A percentile compares a stretch with the other conserved stretches of the same genome.
These are phyloP conservation scores for Catenaria anguillulae DNA, from an alignment of 371 early-diverging fungal genomes.

Conservation along the genomic window DNA sequence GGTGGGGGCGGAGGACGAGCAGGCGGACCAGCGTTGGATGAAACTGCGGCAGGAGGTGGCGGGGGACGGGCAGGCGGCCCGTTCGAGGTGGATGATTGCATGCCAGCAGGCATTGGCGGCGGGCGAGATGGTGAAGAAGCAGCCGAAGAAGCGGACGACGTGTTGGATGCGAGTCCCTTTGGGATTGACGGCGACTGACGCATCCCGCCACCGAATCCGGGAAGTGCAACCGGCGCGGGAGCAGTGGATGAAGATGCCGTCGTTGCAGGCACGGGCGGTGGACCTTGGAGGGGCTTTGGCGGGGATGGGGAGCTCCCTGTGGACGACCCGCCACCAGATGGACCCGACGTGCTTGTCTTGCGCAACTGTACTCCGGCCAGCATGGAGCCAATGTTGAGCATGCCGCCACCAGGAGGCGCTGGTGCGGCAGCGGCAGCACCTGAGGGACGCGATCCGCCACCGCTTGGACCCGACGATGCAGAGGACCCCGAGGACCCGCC, in stretches of 20 bases:
- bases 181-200: no score
- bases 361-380: neutral
- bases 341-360: neutral
- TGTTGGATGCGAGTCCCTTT: no score
- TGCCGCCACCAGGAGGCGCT: neutral
- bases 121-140: no score
- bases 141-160: no score
- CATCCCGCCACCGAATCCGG: no score
- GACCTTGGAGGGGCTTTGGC: no score
- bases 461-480: no score
- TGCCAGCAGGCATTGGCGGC: neutral
- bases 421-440: neutral
- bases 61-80: slow-evolving; percentile 2
- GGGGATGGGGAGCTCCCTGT: no score
- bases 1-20: slow-evolving; percentile 1
- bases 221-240: no score
- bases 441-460: no score
- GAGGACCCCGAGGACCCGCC: neutral
- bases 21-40: neutral
- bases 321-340: no score
- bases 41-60: neutral
- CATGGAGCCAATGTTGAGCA: neutral
- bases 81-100: neutral
- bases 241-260: no score
- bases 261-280: neutral